Base-by-base conservation (phyloP, 257 asterid genomes). In the Solanum virginianum region DNA sequence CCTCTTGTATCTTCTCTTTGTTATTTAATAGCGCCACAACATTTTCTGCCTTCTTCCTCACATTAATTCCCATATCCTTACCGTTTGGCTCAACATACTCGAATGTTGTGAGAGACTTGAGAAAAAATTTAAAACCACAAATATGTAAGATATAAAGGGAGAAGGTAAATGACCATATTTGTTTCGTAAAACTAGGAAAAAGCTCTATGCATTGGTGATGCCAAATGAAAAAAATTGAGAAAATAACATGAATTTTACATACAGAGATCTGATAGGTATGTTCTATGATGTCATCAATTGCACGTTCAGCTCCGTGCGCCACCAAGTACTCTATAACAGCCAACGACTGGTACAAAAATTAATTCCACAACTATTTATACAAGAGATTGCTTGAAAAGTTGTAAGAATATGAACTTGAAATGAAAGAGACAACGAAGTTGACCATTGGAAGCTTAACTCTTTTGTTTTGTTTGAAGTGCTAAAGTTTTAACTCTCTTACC, bases 301-400 rank as follows among this genome's bases (percentile, higher is more conserved):
- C 94, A 85, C 99, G 98, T 80, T 94, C 99, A 57, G 99, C 94
- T 89, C 99, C 99, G 85, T 96, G 97, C 24, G 91, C 94, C 91
- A 95, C 95, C 98, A 96, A 92, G 90, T 96, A 96, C 93, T 96
- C 99, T 85, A 96, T 90, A 86, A 95, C 98, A 86, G 98, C 92
- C 93, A 96, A 87, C 79, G 98, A 87, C 99, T 96, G 86, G 83
- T 56, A 69, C 62, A 66, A 81, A 86, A 80, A 87, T 81, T 72
- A 66, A 71, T 56, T 79, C 66, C 72, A 89, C 80, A 39, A 51
- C 41, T 11, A 26, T 83, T 71, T 43, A 36, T 41, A 12, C 51
- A 70, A 57, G 65, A 79, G 12, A 84, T 53, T 18, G n/a, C 79
- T 26, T 22, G 18, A 85, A 84, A 57, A 60, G 81, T 77, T 77